Conservation (phyloP, 306 rosid genomes). For the Glycyrrhiza uralensis region DNA sequence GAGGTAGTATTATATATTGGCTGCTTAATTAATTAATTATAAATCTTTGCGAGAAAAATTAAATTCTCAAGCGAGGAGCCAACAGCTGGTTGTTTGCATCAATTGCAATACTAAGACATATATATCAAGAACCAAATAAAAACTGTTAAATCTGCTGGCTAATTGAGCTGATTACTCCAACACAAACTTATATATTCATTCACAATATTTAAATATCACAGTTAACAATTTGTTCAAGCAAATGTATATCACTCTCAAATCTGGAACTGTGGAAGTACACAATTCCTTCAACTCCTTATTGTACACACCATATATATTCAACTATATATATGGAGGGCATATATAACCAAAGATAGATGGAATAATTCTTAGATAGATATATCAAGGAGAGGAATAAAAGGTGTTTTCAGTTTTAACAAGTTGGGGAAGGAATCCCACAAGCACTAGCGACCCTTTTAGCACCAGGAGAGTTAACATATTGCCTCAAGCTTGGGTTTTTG, state of each 20-base stretch:
- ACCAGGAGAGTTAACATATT: slow-evolving; percentile 41
- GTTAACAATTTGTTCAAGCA: background rate
- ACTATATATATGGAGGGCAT: too few species aligned
- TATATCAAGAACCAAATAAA: background rate
- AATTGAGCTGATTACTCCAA: background rate
- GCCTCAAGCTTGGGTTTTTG: slow-evolving; percentile 38
- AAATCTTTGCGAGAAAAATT: too few species aligned
- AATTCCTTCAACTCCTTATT: too few species aligned
- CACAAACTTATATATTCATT: background rate
- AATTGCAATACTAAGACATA: too few species aligned
- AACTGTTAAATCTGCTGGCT: background rate
- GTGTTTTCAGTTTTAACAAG: slow-evolving; percentile 8
- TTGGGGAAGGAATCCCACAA: slow-evolving; percentile 47
- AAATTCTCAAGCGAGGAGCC: too few species aligned
- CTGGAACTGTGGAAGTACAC: too few species aligned
- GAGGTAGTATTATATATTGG: too few species aligned
- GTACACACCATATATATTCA: background rate
- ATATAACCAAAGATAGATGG: background rate
- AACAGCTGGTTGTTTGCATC: too few species aligned
- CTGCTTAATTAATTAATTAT: too few species aligned
- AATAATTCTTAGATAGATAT: too few species aligned
- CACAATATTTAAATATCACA: background rate
- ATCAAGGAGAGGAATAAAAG: too few species aligned
- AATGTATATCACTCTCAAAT: background rate
- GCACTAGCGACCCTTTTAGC: slow-evolving; percentile 35